phyloP scores from a whole-genome alignment of 768 basidiomycete genomes.

The Boletus sp. region DNA sequence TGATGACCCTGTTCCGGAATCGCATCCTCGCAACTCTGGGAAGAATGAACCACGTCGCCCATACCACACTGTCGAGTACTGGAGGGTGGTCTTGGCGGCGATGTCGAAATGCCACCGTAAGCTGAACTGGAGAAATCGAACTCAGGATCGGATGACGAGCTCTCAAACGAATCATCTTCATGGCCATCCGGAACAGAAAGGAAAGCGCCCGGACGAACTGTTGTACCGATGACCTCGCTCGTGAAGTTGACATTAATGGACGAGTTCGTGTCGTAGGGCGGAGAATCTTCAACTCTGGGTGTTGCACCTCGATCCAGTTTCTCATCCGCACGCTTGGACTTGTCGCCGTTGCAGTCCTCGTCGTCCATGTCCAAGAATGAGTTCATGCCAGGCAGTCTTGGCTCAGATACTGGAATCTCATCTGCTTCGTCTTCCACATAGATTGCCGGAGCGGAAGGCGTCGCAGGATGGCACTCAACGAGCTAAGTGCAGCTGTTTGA shows the following conservation, averaged over 20 bases:
- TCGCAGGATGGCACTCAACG: constrained; percentile 16
- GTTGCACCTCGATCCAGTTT: background rate
- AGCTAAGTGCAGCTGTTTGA: background rate
- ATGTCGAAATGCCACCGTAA: background rate
- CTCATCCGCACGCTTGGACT: background rate
- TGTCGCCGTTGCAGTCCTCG: background rate
- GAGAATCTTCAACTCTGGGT: background rate
- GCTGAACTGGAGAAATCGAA: background rate
- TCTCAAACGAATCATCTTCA: background rate
- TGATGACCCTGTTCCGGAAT: background rate
- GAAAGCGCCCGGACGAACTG: background rate
- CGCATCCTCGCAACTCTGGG: background rate
- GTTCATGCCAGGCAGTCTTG: constrained; percentile 4
- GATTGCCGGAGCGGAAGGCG: constrained; percentile 14
- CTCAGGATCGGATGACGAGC: background rate
- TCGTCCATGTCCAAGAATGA: constrained; percentile 15
- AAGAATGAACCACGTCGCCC: constrained; percentile 1
- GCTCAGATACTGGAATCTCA: constrained; percentile 1
- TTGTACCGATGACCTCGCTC: constrained; percentile 16
- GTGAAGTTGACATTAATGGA: constrained; percentile 3
- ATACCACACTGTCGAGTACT: constrained; percentile 10
- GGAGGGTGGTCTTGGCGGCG: background rate
- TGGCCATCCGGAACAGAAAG: background rate
- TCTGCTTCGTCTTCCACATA: constrained; percentile 18
- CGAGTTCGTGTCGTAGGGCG: constrained; percentile 14